Conservation (phyloP, 1,284 basidiomycete genomes). For the Schizophyllum amplum region DNA sequence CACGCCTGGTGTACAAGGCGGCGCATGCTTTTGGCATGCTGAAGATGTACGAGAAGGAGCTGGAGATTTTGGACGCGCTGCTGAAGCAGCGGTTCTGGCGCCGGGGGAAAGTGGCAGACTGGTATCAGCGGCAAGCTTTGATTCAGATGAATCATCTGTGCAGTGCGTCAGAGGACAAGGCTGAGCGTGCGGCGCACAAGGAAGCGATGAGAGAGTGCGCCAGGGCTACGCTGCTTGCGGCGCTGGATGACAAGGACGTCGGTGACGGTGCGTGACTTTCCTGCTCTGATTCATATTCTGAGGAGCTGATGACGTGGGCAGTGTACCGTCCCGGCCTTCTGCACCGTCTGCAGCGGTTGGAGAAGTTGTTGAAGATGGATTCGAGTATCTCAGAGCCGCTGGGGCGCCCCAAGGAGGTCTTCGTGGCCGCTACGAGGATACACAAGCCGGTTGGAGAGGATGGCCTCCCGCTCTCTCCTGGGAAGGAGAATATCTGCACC, state of each 20-base stretch:
- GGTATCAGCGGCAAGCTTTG: constrained; percentile 87
- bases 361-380: constrained; percentile 61
- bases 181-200: constrained; percentile 19
- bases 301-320: constrained; percentile 22
- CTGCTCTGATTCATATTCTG: not conserved
- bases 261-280: constrained; percentile 48
- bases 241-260: constrained; percentile 76
- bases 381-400: constrained; percentile 9
- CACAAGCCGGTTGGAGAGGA: constrained; percentile 30
- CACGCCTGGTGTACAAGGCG: constrained; percentile 78
- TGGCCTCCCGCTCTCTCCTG: constrained; percentile 34
- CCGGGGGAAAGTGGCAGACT: constrained; percentile 75
- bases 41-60: constrained; percentile 65
- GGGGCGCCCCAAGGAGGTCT: constrained; percentile 6
- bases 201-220: constrained; percentile 37
- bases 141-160: constrained; percentile 61
- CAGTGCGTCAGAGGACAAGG: constrained; percentile 17
- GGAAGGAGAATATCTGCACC: constrained; percentile 28
- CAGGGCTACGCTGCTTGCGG: constrained; percentile 62
- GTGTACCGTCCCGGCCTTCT: constrained; percentile 79
- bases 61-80: constrained; percentile 63
- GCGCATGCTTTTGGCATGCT: constrained; percentile 56
- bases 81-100: constrained; percentile 78
- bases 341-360: constrained; percentile 63
- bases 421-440: not conserved